phyloP scores from a whole-genome alignment of 163 green algal species.

The Chlamydomonas reinhardtii region DNA sequence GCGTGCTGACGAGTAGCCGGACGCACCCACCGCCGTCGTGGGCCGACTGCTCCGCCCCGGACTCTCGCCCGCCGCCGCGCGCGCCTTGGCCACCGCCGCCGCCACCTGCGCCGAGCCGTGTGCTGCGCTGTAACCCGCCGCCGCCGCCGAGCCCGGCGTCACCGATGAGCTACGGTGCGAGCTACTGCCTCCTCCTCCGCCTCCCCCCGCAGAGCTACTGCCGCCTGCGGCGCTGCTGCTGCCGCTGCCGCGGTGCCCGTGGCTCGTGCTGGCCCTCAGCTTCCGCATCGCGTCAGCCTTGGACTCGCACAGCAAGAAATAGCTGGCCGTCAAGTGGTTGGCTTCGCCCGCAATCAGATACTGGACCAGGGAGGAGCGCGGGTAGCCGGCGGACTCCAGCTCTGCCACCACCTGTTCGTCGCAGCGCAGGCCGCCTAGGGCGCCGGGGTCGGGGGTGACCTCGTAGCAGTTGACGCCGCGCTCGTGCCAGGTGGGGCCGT shows the following conservation, averaged over 20 bases:
- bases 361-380: conserved; percentile 34
- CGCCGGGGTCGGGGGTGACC: conserved; percentile 19
- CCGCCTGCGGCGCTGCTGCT: background rate
- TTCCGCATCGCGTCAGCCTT: conserved; percentile 50
- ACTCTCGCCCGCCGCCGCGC: conserved; percentile 3
- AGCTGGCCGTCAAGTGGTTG: conserved; percentile 77
- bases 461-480: conserved; percentile 51
- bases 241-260: background rate
- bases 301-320: conserved; percentile 78
- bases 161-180: no score
- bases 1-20: conserved; percentile 2
- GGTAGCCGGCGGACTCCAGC: conserved; percentile 66
- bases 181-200: no score
- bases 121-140: background rate
- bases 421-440: conserved; percentile 44
- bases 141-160: background rate
- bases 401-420: conserved; percentile 64
- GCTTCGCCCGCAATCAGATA: conserved; percentile 64
- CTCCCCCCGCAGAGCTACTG: background rate
- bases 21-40: background rate
- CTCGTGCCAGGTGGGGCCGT: conserved; percentile 50
- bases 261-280: conserved; percentile 10
- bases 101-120: background rate
- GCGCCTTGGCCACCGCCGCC: background rate
- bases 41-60: conserved; percentile 22